Conservation (phyloP, 495 filamentous ascomycete species). For the Lasiosphaeriaceae sp. region DNA sequence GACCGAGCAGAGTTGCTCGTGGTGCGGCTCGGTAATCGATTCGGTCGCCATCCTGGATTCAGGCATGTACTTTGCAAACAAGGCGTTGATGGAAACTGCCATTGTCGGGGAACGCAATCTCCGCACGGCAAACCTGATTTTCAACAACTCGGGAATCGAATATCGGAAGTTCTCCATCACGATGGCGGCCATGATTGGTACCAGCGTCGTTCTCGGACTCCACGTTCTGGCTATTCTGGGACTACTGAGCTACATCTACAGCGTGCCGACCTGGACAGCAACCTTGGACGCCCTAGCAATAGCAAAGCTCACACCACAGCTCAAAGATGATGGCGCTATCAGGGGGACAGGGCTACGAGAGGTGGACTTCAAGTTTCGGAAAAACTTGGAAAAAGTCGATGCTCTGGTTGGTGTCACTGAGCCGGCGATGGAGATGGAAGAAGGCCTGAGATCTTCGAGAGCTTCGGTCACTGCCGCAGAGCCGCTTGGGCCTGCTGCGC, state of each 20-base stretch:
- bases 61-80: slow-evolving; percentile 5
- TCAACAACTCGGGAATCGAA: background rate
- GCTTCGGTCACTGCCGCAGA: too few species aligned
- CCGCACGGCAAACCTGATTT: background rate
- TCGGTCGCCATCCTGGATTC: background rate
- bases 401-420: background rate
- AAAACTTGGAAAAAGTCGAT: background rate
- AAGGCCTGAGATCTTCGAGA: too few species aligned
- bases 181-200: background rate
- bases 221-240: slow-evolving; percentile 1
- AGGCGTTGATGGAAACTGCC: background rate
- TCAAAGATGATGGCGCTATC: background rate
- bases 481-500: too few species aligned
- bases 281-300: slow-evolving; percentile 7
- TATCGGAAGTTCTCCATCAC: background rate
- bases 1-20: too few species aligned
- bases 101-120: background rate
- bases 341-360: background rate
- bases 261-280: slow-evolving; percentile 8
- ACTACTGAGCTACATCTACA: slow-evolving; percentile 5
- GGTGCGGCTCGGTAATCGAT: too few species aligned
- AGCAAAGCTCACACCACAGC: slow-evolving; percentile 2
- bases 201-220: background rate
- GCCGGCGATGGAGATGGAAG: background rate
- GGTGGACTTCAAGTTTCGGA: background rate